Conservation (phyloP, 805 yeast species). For the Metschnikowia similis region DNA sequence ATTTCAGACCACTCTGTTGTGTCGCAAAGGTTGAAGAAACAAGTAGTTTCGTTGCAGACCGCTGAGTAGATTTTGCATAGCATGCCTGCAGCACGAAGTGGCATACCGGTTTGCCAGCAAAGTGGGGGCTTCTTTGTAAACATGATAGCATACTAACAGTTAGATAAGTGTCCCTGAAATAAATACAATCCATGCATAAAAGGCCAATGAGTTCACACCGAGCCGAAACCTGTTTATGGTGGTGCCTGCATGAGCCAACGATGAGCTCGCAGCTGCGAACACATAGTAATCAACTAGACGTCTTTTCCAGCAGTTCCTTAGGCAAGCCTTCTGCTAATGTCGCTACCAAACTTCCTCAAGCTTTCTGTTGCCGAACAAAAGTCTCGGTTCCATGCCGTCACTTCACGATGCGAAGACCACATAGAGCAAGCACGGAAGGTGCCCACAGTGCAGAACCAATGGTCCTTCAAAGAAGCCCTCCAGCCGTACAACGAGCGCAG, state of each 20-base stretch:
- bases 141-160: no score
- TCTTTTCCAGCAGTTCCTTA: background rate
- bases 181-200: no score
- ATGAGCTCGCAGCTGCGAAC: conserved; percentile 1
- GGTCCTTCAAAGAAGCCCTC: conserved; percentile 11
- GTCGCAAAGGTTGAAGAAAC: conserved; percentile 25
- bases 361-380: conserved; percentile 8
- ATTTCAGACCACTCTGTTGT: conserved; percentile 28
- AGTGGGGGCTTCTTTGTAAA: no score
- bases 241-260: background rate
- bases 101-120: no score
- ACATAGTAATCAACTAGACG: background rate
- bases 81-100: no score
- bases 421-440: conserved; percentile 11
- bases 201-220: no score
- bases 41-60: conserved; percentile 9
- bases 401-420: conserved; percentile 7
- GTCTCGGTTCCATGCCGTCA: conserved; percentile 8
- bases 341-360: conserved; percentile 5
- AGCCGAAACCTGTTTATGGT: no score
- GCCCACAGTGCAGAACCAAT: conserved; percentile 1
- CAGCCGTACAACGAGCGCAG: conserved; percentile 7
- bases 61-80: background rate
- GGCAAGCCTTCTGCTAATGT: background rate
- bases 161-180: no score